phyloP scores from a whole-genome alignment of 2,329 filamentous ascomycete genomes.

The Grosmannia serpens region DNA sequence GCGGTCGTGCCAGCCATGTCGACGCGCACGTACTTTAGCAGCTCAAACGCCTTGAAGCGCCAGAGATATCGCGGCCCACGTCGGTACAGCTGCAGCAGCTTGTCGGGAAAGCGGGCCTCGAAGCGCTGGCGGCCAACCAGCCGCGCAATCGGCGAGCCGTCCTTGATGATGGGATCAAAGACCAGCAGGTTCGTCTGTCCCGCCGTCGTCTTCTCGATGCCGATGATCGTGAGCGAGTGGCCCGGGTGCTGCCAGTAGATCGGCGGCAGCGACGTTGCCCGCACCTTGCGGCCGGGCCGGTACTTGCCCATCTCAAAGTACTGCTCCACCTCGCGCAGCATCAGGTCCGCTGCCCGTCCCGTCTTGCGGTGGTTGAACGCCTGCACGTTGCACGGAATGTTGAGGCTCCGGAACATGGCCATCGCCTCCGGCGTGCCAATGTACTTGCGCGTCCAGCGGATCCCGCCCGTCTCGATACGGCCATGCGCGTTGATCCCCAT shows the following conservation, averaged over 20 bases:
- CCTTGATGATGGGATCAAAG: conserved; percentile 77
- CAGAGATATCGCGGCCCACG: conserved; percentile 55
- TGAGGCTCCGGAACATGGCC: conserved; percentile 60
- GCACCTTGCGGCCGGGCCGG: conserved; percentile 48
- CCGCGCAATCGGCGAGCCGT: conserved; percentile 50
- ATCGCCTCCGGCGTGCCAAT: conserved; percentile 89
- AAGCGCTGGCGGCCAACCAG: conserved; percentile 37
- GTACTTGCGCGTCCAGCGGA: conserved; percentile 82
- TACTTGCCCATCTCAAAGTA: conserved; percentile 58
- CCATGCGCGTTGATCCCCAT: conserved; percentile 66
- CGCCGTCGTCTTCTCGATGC: conserved; percentile 58
- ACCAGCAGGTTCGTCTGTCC: conserved; percentile 63
- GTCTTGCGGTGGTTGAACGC: conserved; percentile 40
- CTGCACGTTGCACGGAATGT: conserved; percentile 56
- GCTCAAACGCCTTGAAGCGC: conserved; percentile 67
- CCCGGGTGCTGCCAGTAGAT: conserved; percentile 85
- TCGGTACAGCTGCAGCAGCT: conserved; percentile 61
- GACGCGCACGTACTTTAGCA: conserved; percentile 48
- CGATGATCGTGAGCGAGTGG: conserved; percentile 84
- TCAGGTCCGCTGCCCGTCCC: conserved; percentile 36
- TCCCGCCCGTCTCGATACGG: conserved; percentile 72
- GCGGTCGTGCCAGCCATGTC: not conserved
- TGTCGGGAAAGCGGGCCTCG: conserved; percentile 32
- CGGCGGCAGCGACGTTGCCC: conserved; percentile 61
- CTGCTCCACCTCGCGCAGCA: conserved; percentile 56